Evolutionary conservation across 169 alveolate genomes (phyloP).

Genomic region (Plasmodium inui): DNA sequence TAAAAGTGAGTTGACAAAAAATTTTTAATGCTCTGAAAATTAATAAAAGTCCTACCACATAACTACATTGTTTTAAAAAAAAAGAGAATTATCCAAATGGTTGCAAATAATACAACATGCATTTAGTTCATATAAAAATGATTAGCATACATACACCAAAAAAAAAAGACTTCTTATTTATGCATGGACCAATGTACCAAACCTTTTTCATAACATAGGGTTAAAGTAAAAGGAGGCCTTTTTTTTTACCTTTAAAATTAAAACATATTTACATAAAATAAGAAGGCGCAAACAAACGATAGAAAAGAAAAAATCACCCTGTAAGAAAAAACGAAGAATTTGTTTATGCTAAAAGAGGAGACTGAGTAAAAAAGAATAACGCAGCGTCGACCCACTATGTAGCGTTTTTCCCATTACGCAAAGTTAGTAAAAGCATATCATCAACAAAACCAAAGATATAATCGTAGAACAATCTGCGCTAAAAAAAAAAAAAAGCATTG

Average conservation of each 20-base stretch:
- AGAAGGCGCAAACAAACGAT: background rate
- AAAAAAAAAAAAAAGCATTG: background rate
- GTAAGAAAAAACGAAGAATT: constrained; percentile 1
- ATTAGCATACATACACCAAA: background rate
- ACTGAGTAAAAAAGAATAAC: constrained; percentile 14
- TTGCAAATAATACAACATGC: background rate
- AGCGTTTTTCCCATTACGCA: background rate
- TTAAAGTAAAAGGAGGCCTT: background rate
- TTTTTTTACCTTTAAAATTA: background rate
- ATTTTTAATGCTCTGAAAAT: background rate
- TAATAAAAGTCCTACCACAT: background rate
- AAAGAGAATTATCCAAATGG: background rate
- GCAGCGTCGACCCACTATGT: background rate
- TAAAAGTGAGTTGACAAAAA: background rate
- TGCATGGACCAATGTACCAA: background rate
- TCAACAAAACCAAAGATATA: background rate
- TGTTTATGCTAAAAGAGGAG: background rate
- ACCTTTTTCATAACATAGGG: background rate
- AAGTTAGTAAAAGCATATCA: background rate
- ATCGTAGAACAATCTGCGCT: background rate
- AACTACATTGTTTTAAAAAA: background rate
- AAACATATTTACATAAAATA: constrained; percentile 1
- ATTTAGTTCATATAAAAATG: background rate
- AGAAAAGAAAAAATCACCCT: background rate
- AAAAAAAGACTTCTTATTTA: background rate